phyloP scores from a whole-genome alignment of 2,329 filamentous ascomycete genomes.

The Scytalidium lignicola region DNA sequence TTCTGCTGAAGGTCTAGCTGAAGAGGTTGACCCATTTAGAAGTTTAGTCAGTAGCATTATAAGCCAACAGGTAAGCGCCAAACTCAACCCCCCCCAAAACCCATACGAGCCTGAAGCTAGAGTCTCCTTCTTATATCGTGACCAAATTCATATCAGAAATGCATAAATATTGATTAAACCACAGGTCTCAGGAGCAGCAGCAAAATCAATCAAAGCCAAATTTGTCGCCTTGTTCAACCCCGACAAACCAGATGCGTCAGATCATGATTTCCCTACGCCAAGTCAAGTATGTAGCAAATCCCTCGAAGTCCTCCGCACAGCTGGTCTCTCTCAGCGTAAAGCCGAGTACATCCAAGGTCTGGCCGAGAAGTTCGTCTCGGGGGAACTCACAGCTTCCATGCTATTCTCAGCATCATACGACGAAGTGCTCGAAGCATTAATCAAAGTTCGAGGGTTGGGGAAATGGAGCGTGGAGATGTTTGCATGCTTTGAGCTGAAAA shows the following conservation, averaged over 20 bases:
- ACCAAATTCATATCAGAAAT: too few species aligned
- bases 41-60: slow-evolving; percentile 83
- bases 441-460: slow-evolving; percentile 81
- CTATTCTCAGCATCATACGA: slow-evolving; percentile 78
- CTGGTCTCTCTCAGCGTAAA: slow-evolving; percentile 88
- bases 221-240: slow-evolving; percentile 69
- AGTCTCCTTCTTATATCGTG: too few species aligned
- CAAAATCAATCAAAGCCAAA: slow-evolving; percentile 80
- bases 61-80: slow-evolving; percentile 63
- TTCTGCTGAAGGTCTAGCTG: slow-evolving; percentile 73
- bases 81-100: too few species aligned
- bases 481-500: slow-evolving; percentile 88
- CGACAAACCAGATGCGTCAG: slow-evolving; percentile 27
- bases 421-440: slow-evolving; percentile 75
- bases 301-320: slow-evolving; percentile 68
- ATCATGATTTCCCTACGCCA: slow-evolving; percentile 64
- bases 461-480: slow-evolving; percentile 98
- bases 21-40: slow-evolving; percentile 84
- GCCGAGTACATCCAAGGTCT: slow-evolving; percentile 90
- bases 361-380: slow-evolving; percentile 70
- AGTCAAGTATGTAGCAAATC: slow-evolving; percentile 61
- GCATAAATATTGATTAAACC: slow-evolving; percentile 12
- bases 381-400: slow-evolving; percentile 71
- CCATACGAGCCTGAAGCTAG: too few species aligned
- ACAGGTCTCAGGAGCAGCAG: slow-evolving; percentile 80